Evolutionary conservation across 2,329 filamentous ascomycete genomes (phyloP), one percentile per base, ranked within the genome.

Genomic region (Pseudogymnoascus verrucosus): DNA sequence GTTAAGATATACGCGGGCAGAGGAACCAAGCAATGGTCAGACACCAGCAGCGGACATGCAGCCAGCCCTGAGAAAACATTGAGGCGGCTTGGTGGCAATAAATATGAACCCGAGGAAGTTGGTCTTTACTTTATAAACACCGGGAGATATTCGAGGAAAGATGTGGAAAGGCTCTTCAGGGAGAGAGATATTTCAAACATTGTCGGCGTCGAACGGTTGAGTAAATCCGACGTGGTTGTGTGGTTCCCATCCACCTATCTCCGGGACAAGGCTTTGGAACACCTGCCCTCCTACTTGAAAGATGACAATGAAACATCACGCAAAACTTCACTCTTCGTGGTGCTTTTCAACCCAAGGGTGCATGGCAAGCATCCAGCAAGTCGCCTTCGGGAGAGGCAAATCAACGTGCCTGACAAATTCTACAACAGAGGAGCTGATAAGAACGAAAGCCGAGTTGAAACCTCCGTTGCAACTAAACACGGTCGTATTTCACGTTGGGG

Each of bases 101-200:
- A 57, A 2, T 26, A 57, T 19, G 11, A 4, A 12, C 23, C 26
- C 10, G 47, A 57, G n/a, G 26, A 31, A 3, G 7, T 19, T 12
- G 47, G 47, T 5, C 47, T 57, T 34, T 57, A 57, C n/a, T 57
- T 57, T 16, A 57, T 57, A n/a, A 57, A 57, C n/a, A 57, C 47
- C 7, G 26, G 47, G 8, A 57, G 47, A 16, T 57, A 57, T 19
- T 57, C 26, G 10, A 57, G 47, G 47, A 57, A 57, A 10, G 47
- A 57, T 31, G 26, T 57, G n/a, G 47, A 57, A 31, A 31, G 2
- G 10, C 26, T 57, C 8, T 57, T 57, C 10, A 28, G 19, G 2
- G 47, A 31, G 16, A 57, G 26, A 19, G 47, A 34, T 19, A 10
- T 4, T 19, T 16, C 12, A n/a, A 57, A 57, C 47, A 57, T 57